Percentiles rank a stretch among this genome's conserved stretches.
phyloP scores from a whole-genome alignment of 2,329 filamentous ascomycete species.

The Didymellaceae sp. region DNA sequence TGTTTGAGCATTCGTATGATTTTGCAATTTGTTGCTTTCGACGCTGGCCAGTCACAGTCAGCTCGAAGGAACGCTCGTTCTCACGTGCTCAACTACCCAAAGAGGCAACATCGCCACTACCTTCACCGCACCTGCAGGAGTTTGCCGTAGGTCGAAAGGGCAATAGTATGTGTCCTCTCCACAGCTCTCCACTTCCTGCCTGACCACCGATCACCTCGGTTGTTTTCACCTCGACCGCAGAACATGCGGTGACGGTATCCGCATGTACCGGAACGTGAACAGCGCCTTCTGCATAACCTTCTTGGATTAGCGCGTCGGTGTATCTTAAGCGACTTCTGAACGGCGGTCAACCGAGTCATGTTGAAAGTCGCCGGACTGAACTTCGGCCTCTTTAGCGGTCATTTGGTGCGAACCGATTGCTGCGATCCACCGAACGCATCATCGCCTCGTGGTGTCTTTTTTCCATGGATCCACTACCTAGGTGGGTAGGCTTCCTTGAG shows the following conservation, averaged over 20 bases:
- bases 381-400: slow-evolving; percentile 14
- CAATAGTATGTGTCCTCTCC: background rate
- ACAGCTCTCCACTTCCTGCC: background rate
- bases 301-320: slow-evolving; percentile 11
- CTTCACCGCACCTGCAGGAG: slow-evolving; percentile 7
- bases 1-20: too few species aligned
- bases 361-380: slow-evolving; percentile 9
- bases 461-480: slow-evolving; percentile 4
- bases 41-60: too few species aligned
- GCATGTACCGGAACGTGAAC: slow-evolving; percentile 16
- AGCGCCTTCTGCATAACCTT: slow-evolving; percentile 4
- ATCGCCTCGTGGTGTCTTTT: slow-evolving; percentile 16
- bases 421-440: slow-evolving; percentile 19
- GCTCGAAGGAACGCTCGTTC: slow-evolving; percentile 14
- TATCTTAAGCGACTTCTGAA: background rate
- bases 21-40: too few species aligned
- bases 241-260: slow-evolving; percentile 15
- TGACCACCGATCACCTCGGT: slow-evolving; percentile 1
- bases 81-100: slow-evolving; percentile 6
- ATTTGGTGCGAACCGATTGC: slow-evolving; percentile 9
- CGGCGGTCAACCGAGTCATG: slow-evolving; percentile 21
- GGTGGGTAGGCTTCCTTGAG: slow-evolving; percentile 1
- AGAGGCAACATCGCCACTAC: background rate
- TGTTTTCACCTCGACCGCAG: slow-evolving; percentile 3
- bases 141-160: background rate